Conservation (phyloP, 2,329 filamentous ascomycete species). For the Ophiosphaerella herpotricha region DNA sequence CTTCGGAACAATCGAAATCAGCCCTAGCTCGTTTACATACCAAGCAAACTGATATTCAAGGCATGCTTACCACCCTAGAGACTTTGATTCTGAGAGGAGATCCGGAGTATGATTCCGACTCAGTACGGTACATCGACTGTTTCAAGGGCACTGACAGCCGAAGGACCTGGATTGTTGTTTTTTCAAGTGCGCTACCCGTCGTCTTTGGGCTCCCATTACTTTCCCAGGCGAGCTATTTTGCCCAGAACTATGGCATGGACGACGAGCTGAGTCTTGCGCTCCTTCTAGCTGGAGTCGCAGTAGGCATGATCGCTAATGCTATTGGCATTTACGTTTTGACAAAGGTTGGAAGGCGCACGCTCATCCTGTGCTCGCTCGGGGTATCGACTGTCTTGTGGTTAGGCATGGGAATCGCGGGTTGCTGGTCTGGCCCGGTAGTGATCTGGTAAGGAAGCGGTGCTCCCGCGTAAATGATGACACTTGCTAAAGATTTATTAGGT, state of each 20-base stretch:
- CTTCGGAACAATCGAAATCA: slow-evolving; percentile 47
- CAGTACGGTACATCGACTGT: slow-evolving; percentile 21
- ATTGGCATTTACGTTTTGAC: slow-evolving; percentile 12
- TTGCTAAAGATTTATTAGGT: slow-evolving; percentile 1
- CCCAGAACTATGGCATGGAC: slow-evolving; percentile 15
- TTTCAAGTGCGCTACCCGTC: slow-evolving; percentile 51
- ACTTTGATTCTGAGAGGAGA: not conserved
- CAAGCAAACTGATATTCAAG: slow-evolving; percentile 29
- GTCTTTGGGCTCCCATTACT: slow-evolving; percentile 54
- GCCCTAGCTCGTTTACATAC: slow-evolving; percentile 54
- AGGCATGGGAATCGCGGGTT: slow-evolving; percentile 11
- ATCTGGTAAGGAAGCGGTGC: not conserved
- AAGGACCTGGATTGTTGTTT: slow-evolving; percentile 31
- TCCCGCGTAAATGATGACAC: not conserved
- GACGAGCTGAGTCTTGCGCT: slow-evolving; percentile 6
- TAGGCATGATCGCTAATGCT: slow-evolving; percentile 10
- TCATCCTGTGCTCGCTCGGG: slow-evolving; percentile 10
- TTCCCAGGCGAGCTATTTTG: slow-evolving; percentile 49
- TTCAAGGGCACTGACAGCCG: slow-evolving; percentile 13
- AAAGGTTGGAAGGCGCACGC: slow-evolving; percentile 6
- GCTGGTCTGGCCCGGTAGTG: not conserved
- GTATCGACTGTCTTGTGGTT: slow-evolving; percentile 7
- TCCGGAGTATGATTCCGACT: too few species aligned
- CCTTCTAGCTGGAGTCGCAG: slow-evolving; percentile 13
- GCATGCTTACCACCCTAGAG: not conserved